phyloP scores from a whole-genome alignment of 768 basidiomycete genomes.

The Auricularia heimuer region DNA sequence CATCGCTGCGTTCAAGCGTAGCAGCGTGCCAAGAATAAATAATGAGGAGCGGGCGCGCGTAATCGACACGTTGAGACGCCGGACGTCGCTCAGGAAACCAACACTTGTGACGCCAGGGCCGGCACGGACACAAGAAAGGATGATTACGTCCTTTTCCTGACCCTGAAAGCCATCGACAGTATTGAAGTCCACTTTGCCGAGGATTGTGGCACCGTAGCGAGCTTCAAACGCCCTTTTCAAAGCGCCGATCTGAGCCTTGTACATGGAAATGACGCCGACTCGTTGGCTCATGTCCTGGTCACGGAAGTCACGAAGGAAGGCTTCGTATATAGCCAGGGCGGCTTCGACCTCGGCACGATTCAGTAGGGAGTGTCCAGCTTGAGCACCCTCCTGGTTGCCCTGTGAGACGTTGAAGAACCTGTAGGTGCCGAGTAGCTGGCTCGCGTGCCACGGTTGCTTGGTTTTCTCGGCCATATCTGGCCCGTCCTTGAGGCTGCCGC shows the following conservation, averaged over 20 bases:
- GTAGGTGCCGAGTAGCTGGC: slow-evolving; percentile 73
- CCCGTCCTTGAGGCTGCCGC: slow-evolving; percentile 70
- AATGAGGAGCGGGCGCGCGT: slow-evolving; percentile 94
- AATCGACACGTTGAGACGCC: slow-evolving; percentile 97
- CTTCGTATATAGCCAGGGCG: slow-evolving; percentile 67
- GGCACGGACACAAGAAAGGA: slow-evolving; percentile 91
- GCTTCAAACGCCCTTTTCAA: slow-evolving; percentile 58
- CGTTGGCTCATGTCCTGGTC: slow-evolving; percentile 42
- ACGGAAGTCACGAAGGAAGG: slow-evolving; percentile 55
- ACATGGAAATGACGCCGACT: slow-evolving; percentile 83
- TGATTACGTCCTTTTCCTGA: slow-evolving; percentile 97
- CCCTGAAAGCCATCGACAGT: slow-evolving; percentile 99
- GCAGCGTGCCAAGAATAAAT: slow-evolving; percentile 83
- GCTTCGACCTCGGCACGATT: slow-evolving; percentile 67
- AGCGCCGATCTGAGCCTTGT: slow-evolving; percentile 78
- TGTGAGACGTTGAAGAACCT: slow-evolving; percentile 75
- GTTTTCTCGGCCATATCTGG: slow-evolving; percentile 83
- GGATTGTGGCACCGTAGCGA: slow-evolving; percentile 61
- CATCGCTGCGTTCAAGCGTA: slow-evolving; percentile 80
- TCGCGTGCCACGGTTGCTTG: slow-evolving; percentile 72
- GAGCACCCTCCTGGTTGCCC: slow-evolving; percentile 52
- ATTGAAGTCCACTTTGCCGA: slow-evolving; percentile 78
- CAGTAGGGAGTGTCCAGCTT: slow-evolving; percentile 56
- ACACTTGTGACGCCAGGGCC: slow-evolving; percentile 74
- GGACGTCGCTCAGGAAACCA: slow-evolving; percentile 82